Evolutionary conservation across 2,329 filamentous ascomycete genomes (phyloP).

Genomic region (Phialophora macrospora): DNA sequence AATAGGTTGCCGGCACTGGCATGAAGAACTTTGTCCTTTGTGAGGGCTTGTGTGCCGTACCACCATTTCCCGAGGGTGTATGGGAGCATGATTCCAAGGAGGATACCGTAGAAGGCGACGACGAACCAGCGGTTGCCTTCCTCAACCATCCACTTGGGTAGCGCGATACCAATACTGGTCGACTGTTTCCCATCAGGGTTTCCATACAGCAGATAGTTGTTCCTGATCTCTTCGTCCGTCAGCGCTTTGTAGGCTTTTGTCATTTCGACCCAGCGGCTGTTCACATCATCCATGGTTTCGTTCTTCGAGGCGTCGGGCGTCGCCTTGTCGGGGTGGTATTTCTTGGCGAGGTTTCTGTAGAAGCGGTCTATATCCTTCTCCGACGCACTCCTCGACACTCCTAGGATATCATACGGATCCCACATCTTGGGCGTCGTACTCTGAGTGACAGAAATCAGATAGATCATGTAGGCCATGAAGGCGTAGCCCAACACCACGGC

Average conservation of each 20-base stretch:
- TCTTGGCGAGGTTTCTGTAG: slow-evolving; percentile 84
- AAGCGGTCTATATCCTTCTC: slow-evolving; percentile 92
- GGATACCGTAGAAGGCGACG: slow-evolving; percentile 81
- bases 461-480: slow-evolving; percentile 86
- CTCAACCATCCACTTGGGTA: slow-evolving; percentile 89
- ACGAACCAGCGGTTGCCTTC: slow-evolving; percentile 97
- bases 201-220: slow-evolving; percentile 94
- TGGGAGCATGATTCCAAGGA: slow-evolving; percentile 87
- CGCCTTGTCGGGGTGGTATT: slow-evolving; percentile 91
- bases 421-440: slow-evolving; percentile 76
- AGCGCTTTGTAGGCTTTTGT: slow-evolving; percentile 98
- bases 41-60: slow-evolving; percentile 93
- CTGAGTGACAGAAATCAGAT: slow-evolving; percentile 82
- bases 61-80: slow-evolving; percentile 97
- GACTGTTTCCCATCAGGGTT: slow-evolving; percentile 98
- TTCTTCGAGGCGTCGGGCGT: slow-evolving; percentile 83
- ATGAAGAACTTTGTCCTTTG: slow-evolving; percentile 90
- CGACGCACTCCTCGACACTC: slow-evolving; percentile 76
- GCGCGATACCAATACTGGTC: slow-evolving; percentile 94
- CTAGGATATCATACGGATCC: slow-evolving; percentile 96
- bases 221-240: slow-evolving; percentile 94
- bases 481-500: slow-evolving; percentile 78
- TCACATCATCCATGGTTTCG: slow-evolving; percentile 82
- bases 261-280: slow-evolving; percentile 88
- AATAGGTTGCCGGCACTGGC: slow-evolving; percentile 95